Evolutionary conservation across 1,139 yeast genomes (phyloP).

Genomic region (Yamadazyma sp.): DNA sequence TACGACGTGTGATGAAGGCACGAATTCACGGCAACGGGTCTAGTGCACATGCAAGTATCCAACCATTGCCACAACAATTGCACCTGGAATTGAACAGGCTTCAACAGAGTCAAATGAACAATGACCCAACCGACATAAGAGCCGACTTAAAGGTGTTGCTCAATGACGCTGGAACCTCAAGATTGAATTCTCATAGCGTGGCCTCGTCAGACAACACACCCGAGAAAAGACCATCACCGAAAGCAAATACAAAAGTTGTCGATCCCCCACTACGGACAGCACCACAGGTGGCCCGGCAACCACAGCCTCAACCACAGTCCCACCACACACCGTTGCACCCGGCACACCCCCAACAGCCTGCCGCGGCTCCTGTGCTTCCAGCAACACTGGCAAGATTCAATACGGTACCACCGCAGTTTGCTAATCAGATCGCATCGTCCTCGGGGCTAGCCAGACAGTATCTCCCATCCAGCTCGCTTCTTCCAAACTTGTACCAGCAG

Average conservation of each 20-base stretch:
- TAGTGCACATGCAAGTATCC: not conserved
- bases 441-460: constrained; percentile 2
- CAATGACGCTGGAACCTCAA: constrained; percentile 18
- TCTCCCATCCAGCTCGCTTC: not conserved
- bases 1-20: not conserved
- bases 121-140: constrained; percentile 6
- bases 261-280: not conserved
- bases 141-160: constrained; percentile 14
- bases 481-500: constrained; percentile 2
- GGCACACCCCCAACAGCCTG: too few relatives aligned
- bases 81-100: constrained; percentile 15
- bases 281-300: not conserved
- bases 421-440: not conserved
- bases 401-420: not conserved
- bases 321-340: too few relatives aligned
- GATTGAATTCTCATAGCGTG: constrained; percentile 17
- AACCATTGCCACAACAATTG: constrained; percentile 11
- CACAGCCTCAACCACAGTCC: not conserved
- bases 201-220: constrained; percentile 9
- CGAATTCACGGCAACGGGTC: not conserved
- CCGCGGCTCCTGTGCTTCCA: too few relatives aligned
- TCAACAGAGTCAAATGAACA: constrained; percentile 11
- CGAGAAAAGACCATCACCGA: not conserved
- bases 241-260: not conserved
- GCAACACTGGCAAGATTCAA: too few relatives aligned